Evolutionary conservation across 371 early-diverging fungal species (phyloP).

Genomic region (Rhizopus microsporus): DNA sequence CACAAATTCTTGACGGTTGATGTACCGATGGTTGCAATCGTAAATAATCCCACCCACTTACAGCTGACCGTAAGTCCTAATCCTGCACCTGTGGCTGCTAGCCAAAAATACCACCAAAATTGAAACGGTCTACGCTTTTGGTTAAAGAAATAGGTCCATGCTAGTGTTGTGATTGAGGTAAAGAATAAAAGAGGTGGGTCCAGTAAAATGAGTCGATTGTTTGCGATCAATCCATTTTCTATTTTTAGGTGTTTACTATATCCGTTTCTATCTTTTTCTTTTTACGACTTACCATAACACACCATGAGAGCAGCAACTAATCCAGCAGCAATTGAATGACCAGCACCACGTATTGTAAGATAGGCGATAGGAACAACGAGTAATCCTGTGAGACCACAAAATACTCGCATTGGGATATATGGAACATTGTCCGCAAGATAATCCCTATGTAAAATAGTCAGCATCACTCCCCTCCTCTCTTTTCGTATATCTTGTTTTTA

Average conservation of each 20-base stretch:
- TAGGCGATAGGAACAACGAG: slow-evolving; percentile 50
- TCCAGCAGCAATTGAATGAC: slow-evolving; percentile 46
- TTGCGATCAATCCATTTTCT: slow-evolving; percentile 89
- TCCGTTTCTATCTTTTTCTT: neutral
- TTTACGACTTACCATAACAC: slow-evolving; percentile 40
- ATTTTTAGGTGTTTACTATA: neutral
- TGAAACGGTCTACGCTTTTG: slow-evolving; percentile 64
- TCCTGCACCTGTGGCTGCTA: slow-evolving; percentile 64
- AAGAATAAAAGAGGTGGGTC: slow-evolving; percentile 89
- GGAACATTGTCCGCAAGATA: slow-evolving; percentile 45
- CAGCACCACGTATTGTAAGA: slow-evolving; percentile 44
- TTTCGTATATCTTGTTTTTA: slow-evolving; percentile 47
- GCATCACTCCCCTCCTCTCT: neutral
- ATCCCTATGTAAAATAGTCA: slow-evolving; percentile 24
- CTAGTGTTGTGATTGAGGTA: slow-evolving; percentile 67
- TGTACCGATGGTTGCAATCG: slow-evolving; percentile 81
- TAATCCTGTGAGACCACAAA: slow-evolving; percentile 44
- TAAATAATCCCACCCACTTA: slow-evolving; percentile 93
- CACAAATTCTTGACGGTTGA: slow-evolving; percentile 84
- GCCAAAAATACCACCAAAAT: slow-evolving; percentile 74
- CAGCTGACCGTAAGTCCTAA: slow-evolving; percentile 67
- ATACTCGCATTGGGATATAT: slow-evolving; percentile 44
- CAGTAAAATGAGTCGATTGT: slow-evolving; percentile 87
- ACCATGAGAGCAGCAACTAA: slow-evolving; percentile 50
- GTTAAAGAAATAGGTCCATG: slow-evolving; percentile 79